Conservation (phyloP, 352 stramenopile genomes). For the Pythium aristosporum region DNA sequence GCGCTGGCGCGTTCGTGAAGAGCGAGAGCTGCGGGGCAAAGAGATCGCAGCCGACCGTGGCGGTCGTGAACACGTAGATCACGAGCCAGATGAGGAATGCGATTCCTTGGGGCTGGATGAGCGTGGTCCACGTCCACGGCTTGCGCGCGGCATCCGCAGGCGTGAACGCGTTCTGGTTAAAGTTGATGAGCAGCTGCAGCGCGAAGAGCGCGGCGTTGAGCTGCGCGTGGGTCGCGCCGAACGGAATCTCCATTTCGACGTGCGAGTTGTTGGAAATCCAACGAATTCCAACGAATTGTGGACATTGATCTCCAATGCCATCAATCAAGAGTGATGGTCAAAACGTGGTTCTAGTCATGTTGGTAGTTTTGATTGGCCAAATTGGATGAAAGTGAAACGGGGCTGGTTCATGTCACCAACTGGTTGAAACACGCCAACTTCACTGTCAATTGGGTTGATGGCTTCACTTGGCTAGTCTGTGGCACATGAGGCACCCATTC, state of each 20-base stretch:
- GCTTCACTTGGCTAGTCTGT: constrained; percentile 16
- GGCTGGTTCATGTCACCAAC: constrained; percentile 8
- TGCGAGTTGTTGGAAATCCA: too few species aligned
- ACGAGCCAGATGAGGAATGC: constrained; percentile 69
- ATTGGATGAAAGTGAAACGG: neutral
- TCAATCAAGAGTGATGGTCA: constrained; percentile 4
- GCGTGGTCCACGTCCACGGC: constrained; percentile 38
- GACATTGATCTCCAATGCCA: neutral
- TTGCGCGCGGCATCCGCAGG: constrained; percentile 31
- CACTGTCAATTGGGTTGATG: constrained; percentile 23
- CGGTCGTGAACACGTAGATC: constrained; percentile 56
- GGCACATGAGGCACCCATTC: constrained; percentile 2
- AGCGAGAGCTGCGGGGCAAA: constrained; percentile 46
- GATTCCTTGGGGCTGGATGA: constrained; percentile 51
- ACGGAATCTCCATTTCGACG: constrained; percentile 12
- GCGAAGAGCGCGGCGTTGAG: constrained; percentile 57
- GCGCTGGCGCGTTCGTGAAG: constrained; percentile 41
- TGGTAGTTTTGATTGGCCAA: neutral
- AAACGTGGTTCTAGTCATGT: neutral
- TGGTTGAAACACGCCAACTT: constrained; percentile 2
- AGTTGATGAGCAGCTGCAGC: constrained; percentile 50
- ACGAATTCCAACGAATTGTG: neutral
- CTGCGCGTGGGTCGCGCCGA: constrained; percentile 32
- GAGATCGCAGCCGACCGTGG: constrained; percentile 50
- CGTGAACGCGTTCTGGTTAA: constrained; percentile 35